Percentiles rank a stretch among this genome's conserved stretches.
phyloP scores from a whole-genome alignment of 228 moss, liverwort and hornwort genomes.

The Sphagnum fallax region DNA sequence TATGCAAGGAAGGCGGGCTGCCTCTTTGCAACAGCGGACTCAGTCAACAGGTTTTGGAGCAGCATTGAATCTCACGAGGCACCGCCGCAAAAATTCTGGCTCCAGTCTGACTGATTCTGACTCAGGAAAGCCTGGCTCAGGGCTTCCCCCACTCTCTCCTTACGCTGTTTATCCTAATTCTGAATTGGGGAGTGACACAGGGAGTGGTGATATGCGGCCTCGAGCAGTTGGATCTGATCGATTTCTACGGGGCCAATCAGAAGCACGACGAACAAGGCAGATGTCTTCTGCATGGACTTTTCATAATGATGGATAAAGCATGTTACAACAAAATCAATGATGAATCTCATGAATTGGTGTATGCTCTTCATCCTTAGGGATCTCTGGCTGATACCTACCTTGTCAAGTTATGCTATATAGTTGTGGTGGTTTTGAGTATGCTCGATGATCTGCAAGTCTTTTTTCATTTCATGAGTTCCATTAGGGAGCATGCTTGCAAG shows the following conservation, averaged over 20 bases:
- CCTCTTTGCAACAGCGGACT: slow-evolving; percentile 29
- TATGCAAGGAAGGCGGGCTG: slow-evolving; percentile 33
- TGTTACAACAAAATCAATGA: background rate
- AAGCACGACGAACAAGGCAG: slow-evolving; percentile 39
- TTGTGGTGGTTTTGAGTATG: too few species aligned
- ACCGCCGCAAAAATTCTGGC: slow-evolving; percentile 69
- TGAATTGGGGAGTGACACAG: slow-evolving; percentile 76
- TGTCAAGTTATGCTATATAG: too few species aligned
- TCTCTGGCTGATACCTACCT: too few species aligned
- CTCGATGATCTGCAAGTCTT: too few species aligned
- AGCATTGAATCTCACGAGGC: slow-evolving; percentile 26
- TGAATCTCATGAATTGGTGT: background rate
- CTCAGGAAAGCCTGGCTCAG: slow-evolving; percentile 45
- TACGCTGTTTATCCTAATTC: slow-evolving; percentile 67
- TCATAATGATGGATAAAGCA: slow-evolving; percentile 23
- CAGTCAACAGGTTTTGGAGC: slow-evolving; percentile 37
- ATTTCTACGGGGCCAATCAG: slow-evolving; percentile 49
- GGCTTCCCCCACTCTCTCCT: slow-evolving; percentile 67
- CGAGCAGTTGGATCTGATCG: slow-evolving; percentile 36
- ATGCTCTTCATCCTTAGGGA: too few species aligned
- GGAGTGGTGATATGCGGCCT: slow-evolving; percentile 39
- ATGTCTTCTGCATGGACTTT: slow-evolving; percentile 19
- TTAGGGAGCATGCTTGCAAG: too few species aligned
- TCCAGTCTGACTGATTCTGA: slow-evolving; percentile 78
- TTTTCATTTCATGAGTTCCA: too few species aligned